These are phyloP conservation scores for Echinochloa phyllopogon DNA, from an alignment of 176 grass and related monocot species.

Conservation along the genomic window DNA sequence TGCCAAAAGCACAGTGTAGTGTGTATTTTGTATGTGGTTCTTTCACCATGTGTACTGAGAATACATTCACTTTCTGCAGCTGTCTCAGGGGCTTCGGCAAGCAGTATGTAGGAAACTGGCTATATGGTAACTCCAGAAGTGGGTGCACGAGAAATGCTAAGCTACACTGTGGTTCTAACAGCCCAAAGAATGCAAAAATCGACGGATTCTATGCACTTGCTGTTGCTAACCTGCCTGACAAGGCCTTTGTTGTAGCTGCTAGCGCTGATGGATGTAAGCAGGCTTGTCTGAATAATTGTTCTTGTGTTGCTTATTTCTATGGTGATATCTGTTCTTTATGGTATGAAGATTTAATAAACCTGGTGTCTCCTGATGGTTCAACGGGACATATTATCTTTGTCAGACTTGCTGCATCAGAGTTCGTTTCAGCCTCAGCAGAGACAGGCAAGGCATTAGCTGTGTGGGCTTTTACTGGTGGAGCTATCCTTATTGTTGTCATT, in stretches of 20 bases:
- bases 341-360: conserved; percentile 41
- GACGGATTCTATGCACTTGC: conserved; percentile 31
- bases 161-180: not conserved
- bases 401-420: conserved; percentile 19
- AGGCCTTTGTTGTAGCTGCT: not conserved
- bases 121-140: not conserved
- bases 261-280: not conserved
- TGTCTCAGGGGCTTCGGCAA: conserved; percentile 33
- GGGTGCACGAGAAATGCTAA: conserved; percentile 12
- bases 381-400: not conserved
- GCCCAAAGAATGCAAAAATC: not conserved
- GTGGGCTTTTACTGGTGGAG: not conserved
- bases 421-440: conserved; percentile 5
- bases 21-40: conserved; percentile 29
- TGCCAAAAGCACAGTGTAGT: conserved; percentile 23
- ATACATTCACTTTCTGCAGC: conserved; percentile 28
- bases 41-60: conserved; percentile 17
- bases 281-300: conserved; percentile 34
- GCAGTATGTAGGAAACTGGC: conserved; percentile 22
- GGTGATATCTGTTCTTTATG: conserved; percentile 20
- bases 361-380: conserved; percentile 20
- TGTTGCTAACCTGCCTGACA: conserved; percentile 28
- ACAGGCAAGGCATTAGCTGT: not conserved
- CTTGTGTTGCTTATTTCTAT: conserved; percentile 35
- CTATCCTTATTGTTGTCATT: not conserved